Conservation (phyloP, 1,139 yeast genomes). For the Yamadazyma membranifaciens region DNA sequence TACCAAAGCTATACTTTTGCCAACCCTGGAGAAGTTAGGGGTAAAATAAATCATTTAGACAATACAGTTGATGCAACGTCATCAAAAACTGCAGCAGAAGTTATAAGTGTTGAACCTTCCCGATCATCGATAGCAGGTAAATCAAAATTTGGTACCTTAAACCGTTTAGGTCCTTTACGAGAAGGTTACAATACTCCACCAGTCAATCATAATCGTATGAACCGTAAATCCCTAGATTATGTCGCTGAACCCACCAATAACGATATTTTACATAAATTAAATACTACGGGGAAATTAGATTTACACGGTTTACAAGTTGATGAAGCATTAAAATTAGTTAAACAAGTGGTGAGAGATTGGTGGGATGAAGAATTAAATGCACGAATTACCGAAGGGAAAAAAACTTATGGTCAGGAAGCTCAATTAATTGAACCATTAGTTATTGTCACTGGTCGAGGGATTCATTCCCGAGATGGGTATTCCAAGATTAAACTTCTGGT, state of each 20-base stretch:
- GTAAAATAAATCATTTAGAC: no score
- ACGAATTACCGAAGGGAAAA: conserved; percentile 39
- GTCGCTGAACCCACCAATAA: not conserved
- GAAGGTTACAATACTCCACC: no score
- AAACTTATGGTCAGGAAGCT: conserved; percentile 28
- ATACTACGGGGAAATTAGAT: conserved; percentile 32
- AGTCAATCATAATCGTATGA: no score
- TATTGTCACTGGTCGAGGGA: conserved; percentile 61
- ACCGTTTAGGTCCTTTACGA: no score
- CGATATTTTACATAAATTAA: not conserved
- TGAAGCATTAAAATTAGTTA: conserved; percentile 39
- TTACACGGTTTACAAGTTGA: conserved; percentile 49
- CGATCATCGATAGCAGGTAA: no score
- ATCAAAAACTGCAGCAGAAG: no score
- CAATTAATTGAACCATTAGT: conserved; percentile 34
- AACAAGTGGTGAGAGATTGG: conserved; percentile 43
- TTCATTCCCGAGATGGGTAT: conserved; percentile 55
- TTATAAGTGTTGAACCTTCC: no score
- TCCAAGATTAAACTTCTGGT: conserved; percentile 44
- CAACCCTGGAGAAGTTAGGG: not conserved
- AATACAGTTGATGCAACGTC: no score
- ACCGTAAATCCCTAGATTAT: no score
- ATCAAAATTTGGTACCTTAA: no score
- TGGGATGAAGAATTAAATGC: conserved; percentile 48
- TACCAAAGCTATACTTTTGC: conserved; percentile 8